Base-by-base conservation (phyloP, 768 basidiomycete species). In the Kwoniella mangroviensis region DNA sequence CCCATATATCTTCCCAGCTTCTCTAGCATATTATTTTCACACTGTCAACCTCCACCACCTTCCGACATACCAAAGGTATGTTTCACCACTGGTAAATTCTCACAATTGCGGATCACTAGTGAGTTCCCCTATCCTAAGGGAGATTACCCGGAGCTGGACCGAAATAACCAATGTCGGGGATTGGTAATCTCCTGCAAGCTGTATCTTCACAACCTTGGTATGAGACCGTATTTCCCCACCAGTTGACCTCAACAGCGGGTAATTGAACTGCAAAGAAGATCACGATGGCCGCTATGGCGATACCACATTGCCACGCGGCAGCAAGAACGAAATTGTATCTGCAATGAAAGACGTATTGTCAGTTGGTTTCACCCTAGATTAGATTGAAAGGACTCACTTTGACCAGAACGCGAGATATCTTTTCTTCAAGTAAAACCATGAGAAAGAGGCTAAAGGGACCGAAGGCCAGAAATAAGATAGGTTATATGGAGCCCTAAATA, bases 221-320 rank as follows among this genome's bases (percentile, higher is more conserved):
- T 5, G 65, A 71, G 69, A 24, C 73, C 0, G 42, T 74, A 63
- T 84, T 83, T 10, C 83, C 83, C 63, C 70, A 71, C 83, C 83
- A 84, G 54, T 78, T 69, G 63, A 85, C 70, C 34, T 56, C 26
- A 24, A 80, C 69, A 13, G 68, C 73, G 1, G 75, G 76, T 57
- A 77, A 71, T 58, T 83, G 70, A 15, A 84, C 63, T 6, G 77
- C 82, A 69, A 84, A 84, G 80, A 85, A 85, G 60, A 84, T 83
- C 53, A 85, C 71, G 58, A 85, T 73, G 19, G 78, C 84, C 3
- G 75, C 77, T 63, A 85, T 70, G 56, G 84, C 84, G 58, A 85
- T 84, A 56, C 80, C 84, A 19, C 79, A 67, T 49, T 69, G 74
- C 73, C 81, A 82, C 11, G 83, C 83, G 28, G 80, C 78, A n/a